Evolutionary conservation across 176 grass and related monocot genomes (phyloP).

Genomic region (Oryza glumipatula): DNA sequence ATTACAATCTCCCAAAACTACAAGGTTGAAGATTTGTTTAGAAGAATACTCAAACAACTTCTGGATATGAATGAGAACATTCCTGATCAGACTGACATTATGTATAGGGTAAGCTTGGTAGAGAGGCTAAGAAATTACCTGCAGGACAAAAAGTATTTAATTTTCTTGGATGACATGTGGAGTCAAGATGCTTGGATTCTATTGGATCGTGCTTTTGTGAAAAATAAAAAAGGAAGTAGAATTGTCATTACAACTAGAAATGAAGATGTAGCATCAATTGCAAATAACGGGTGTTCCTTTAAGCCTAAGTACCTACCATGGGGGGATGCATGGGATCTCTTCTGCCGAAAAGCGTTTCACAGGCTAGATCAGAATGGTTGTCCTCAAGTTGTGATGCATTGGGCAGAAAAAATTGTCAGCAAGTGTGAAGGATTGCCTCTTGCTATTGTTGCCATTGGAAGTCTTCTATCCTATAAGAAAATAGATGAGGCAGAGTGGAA

Average conservation of each 20-base stretch:
- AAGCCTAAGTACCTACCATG: too few species aligned
- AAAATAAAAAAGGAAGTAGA: slow-evolving; percentile 16
- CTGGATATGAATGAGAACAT: too few species aligned
- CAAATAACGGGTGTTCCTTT: neutral
- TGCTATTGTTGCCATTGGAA: neutral
- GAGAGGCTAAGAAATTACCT: neutral
- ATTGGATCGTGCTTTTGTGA: neutral
- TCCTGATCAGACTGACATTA: neutral
- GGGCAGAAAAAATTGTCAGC: neutral
- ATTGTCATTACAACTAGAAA: slow-evolving; percentile 21
- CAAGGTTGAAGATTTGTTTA: neutral
- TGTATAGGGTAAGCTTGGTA: neutral
- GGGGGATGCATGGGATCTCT: slow-evolving; percentile 24
- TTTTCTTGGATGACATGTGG: slow-evolving; percentile 31
- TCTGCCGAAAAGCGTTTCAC: slow-evolving; percentile 1
- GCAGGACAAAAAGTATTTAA: neutral
- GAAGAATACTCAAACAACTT: neutral
- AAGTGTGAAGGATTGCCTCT: neutral
- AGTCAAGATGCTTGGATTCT: neutral
- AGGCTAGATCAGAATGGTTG: neutral
- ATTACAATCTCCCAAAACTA: slow-evolving; percentile 18
- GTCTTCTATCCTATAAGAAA: neutral
- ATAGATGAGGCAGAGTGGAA: neutral
- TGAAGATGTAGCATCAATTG: neutral
- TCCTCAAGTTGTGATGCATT: neutral